Evolutionary conservation across 2,329 filamentous ascomycete genomes (phyloP), one percentile per base, ranked within the genome.

Genomic region (Exophiala sp.): DNA sequence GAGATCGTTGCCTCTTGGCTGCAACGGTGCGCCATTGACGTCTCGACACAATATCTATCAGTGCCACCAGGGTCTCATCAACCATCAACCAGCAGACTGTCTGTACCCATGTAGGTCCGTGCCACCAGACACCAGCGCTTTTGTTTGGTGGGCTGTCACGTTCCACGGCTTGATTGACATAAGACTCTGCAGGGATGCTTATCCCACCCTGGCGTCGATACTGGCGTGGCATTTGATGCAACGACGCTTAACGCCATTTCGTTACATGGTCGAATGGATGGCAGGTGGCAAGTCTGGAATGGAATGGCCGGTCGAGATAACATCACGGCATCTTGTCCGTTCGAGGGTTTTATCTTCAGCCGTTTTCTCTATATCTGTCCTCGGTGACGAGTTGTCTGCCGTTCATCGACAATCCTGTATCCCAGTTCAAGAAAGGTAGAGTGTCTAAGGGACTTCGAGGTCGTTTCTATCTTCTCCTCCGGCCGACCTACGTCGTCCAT

Each of bases 11-110:
- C 14, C 22, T 29, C 43, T 45, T 40, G 41, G 47, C 22, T n/a
- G 13, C 37, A 11, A 9, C 37, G 14, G 35, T n/a, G n/a, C 34
- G 34, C 48, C 48, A 38, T 46, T 46, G 43, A 46, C 43, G 43
- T 47, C 43, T 43, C 37, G 8, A 35, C 16, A 19, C n/a, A n/a
- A n/a, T n/a, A 46, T 14, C 42, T 43, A 51, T 51, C 43, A 43
- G 11, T 22, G 1, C 9, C 10, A 27, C 24, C 5, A 27, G 24
- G 24, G 10, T 27, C 24, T 6, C 24, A 27, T 5, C 5, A 27
- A 10, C 24, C 24, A 6, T 10, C 10, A 27, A 6, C 24, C 24
- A 5, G 24, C 10, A 5, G 5, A 27, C 10, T 10, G 24, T 10
- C 5, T 10, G 24, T 6, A 10, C 24, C 24, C 24, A 27, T 24